Base-by-base conservation (phyloP, 768 basidiomycete species). In the Lactarius tabidus region DNA sequence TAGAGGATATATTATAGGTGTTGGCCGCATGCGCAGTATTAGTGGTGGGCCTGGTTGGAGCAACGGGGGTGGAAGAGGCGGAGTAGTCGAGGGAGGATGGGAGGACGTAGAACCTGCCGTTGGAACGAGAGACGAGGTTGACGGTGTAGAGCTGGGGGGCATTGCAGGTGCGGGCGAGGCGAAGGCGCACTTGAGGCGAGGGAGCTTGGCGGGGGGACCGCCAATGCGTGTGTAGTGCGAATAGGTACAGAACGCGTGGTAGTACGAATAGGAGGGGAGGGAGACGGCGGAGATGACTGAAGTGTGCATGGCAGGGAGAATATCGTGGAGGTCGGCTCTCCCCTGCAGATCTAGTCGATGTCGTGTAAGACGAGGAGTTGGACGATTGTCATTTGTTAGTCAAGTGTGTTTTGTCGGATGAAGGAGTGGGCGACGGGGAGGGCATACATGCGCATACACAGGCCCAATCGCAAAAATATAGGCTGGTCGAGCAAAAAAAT, bases 171-270 rank as follows among this genome's bases (percentile, higher is more conserved):
- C 91, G 93, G 95, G 87, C 93, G 74, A 99, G 80, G 71, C 88
- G 75, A 99, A 95, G 76, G 98, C 96, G 75, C 92, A 82, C 79
- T 99, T 97, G 67, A 99, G 85, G 71, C 91, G 80, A 79, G 98
- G 96, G 76, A 98, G 85, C 78, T 99, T 96, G 65, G 83, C 81
- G 57, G 94, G 82, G 68, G 98, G 93, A 62, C 97, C 97, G 71
- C 97, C 97, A 36, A 99, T 95, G 77, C 89, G 91, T 69, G 97
- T 93, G 78, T 98, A 98, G 73, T 95, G 86, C 63, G 83, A 85
- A 75, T 98, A 98, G 56, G 92, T 93, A 78, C 92, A 96, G 76
- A 98, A 98, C 23, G 87, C 85, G 78, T 99, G 97, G 76, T 92
- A 95, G 53, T 98, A 86, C 0, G 94, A 93, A 77, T 99, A 98